phyloP scores from a whole-genome alignment of 495 filamentous ascomycete species.

The Aspergillus sparsus region DNA sequence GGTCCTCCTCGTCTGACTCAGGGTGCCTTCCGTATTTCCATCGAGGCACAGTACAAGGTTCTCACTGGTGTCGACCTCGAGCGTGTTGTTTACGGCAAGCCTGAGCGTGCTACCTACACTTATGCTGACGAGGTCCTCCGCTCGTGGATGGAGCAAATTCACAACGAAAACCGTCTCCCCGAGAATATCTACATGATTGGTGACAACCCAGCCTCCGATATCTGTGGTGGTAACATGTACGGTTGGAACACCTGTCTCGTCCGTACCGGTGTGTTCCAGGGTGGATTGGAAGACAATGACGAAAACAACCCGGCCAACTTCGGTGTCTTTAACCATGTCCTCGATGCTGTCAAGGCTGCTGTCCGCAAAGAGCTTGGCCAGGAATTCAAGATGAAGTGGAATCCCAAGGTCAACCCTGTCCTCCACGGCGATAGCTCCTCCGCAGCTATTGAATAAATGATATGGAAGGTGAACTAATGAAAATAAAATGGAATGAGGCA shows the following conservation, averaged over 20 bases:
- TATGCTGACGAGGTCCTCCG: slow-evolving; percentile 77
- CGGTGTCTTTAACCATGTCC: slow-evolving; percentile 57
- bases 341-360: slow-evolving; percentile 55
- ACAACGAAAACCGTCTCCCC: slow-evolving; percentile 69
- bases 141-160: slow-evolving; percentile 74
- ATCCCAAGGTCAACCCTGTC: slow-evolving; percentile 65
- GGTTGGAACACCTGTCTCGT: slow-evolving; percentile 78
- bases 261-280: slow-evolving; percentile 62
- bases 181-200: slow-evolving; percentile 81
- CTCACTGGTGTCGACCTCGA: slow-evolving; percentile 73
- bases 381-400: slow-evolving; percentile 60
- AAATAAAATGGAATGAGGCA: slow-evolving; percentile 12
- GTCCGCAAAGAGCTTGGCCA: slow-evolving; percentile 57
- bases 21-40: slow-evolving; percentile 72
- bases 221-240: slow-evolving; percentile 79
- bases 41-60: slow-evolving; percentile 79
- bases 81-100: slow-evolving; percentile 84
- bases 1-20: slow-evolving; percentile 69
- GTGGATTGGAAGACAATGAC: slow-evolving; percentile 51
- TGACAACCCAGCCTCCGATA: slow-evolving; percentile 78
- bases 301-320: slow-evolving; percentile 58
- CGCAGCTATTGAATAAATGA: slow-evolving; percentile 52
- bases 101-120: slow-evolving; percentile 76
- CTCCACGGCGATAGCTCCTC: slow-evolving; percentile 53
- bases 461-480: slow-evolving; percentile 16